Evolutionary conservation across 331 rosid species (phyloP).

Genomic region (Rhamnella rubrinervis): DNA sequence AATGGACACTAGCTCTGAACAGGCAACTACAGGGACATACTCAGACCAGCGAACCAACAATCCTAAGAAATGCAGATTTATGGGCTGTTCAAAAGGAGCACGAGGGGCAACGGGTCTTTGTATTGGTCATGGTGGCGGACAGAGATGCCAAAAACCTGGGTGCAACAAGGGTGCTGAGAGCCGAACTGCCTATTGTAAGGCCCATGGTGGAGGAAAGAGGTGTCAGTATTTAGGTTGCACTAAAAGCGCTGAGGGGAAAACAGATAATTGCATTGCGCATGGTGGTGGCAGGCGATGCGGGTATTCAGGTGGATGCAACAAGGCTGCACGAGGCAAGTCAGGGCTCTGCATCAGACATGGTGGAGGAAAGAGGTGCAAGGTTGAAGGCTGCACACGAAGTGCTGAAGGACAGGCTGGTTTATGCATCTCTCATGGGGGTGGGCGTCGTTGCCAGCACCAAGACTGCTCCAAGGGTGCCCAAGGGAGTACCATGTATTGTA

Average conservation of each 20-base stretch:
- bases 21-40: slow-evolving; percentile 41
- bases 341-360: slow-evolving; percentile 99
- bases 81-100: slow-evolving; percentile 88
- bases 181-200: slow-evolving; percentile 95
- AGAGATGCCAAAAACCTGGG: slow-evolving; percentile 94
- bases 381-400: slow-evolving; percentile 81
- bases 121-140: slow-evolving; percentile 99
- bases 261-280: slow-evolving; percentile 93
- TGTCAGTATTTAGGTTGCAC: slow-evolving; percentile 92
- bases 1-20: slow-evolving; percentile 40
- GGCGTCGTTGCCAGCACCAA: slow-evolving; percentile 82
- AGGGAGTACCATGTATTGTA: slow-evolving; percentile 94
- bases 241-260: slow-evolving; percentile 98
- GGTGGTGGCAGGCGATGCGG: slow-evolving; percentile 95
- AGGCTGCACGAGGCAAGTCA: slow-evolving; percentile 95
- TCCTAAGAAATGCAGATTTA: slow-evolving; percentile 73
- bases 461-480: slow-evolving; percentile 88
- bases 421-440: slow-evolving; percentile 99
- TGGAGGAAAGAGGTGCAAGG: slow-evolving; percentile 90
- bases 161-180: slow-evolving; percentile 99
- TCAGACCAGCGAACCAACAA: slow-evolving; percentile 53
- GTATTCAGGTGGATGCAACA: slow-evolving; percentile 65
- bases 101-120: slow-evolving; percentile 98
- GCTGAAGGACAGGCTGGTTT: slow-evolving; percentile 98
- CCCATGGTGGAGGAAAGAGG: slow-evolving; percentile 98